phyloP scores from a whole-genome alignment of 1,284 basidiomycete species.

The Porodaedalea pini region DNA sequence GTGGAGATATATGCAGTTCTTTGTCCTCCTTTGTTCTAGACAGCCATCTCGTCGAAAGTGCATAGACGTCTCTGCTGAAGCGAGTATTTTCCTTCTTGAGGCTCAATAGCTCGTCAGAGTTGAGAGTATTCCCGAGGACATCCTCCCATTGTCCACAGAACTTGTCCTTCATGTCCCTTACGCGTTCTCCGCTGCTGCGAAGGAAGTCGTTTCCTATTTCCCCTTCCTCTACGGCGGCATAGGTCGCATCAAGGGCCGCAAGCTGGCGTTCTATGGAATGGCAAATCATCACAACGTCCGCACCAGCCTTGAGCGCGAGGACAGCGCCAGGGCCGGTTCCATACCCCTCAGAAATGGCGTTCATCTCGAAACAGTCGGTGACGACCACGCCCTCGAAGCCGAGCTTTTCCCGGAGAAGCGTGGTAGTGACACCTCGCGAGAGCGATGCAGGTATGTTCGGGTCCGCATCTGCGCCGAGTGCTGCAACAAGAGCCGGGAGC shows the following conservation, averaged over 20 bases:
- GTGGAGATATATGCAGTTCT: slow-evolving; percentile 3
- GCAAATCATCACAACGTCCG: slow-evolving; percentile 69
- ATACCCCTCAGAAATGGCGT: slow-evolving; percentile 52
- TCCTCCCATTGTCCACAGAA: slow-evolving; percentile 49
- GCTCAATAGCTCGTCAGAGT: slow-evolving; percentile 15
- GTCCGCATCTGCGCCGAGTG: slow-evolving; percentile 4
- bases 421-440: slow-evolving; percentile 47
- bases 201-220: slow-evolving; percentile 39
- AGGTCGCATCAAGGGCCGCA: slow-evolving; percentile 49
- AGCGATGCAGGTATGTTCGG: slow-evolving; percentile 56
- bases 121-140: slow-evolving; percentile 30
- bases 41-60: slow-evolving; percentile 33
- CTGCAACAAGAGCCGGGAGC: slow-evolving; percentile 39
- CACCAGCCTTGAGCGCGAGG: slow-evolving; percentile 53
- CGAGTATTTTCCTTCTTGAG: slow-evolving; percentile 35
- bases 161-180: slow-evolving; percentile 45
- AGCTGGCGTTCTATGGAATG: slow-evolving; percentile 53
- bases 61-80: slow-evolving; percentile 49
- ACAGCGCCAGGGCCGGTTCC: slow-evolving; percentile 49
- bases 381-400: slow-evolving; percentile 55
- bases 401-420: slow-evolving; percentile 47
- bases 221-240: slow-evolving; percentile 44
- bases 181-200: slow-evolving; percentile 40
- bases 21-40: slow-evolving; percentile 1
- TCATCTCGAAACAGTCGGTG: slow-evolving; percentile 71